These are phyloP conservation scores for Coemansia sp. DNA, from an alignment of 192 early-diverging fungal species.

Conservation along the genomic window DNA sequence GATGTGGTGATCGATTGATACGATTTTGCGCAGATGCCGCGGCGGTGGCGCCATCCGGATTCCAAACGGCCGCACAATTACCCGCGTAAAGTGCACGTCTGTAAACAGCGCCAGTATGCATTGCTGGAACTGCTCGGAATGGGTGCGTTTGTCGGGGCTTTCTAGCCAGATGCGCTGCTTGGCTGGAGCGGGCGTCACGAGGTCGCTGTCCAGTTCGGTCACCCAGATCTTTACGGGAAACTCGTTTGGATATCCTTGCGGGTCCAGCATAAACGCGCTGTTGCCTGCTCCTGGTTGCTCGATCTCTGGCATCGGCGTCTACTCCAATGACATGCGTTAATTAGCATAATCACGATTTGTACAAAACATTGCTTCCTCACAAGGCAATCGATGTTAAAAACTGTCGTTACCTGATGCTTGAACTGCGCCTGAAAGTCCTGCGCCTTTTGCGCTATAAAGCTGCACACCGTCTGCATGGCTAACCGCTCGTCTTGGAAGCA, in stretches of 20 bases:
- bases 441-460: conserved; percentile 10
- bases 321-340: not conserved
- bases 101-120: conserved; percentile 27
- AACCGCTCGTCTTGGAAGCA: conserved; percentile 11
- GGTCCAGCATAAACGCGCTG: conserved; percentile 22
- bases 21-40: conserved; percentile 17
- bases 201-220: conserved; percentile 21
- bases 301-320: conserved; percentile 20
- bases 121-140: conserved; percentile 11
- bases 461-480: conserved; percentile 32
- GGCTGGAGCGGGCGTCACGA: conserved; percentile 13
- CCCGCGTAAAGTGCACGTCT: conserved; percentile 35
- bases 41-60: conserved; percentile 24
- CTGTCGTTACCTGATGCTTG: conserved; percentile 11
- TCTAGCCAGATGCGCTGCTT: conserved; percentile 27
- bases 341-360: not conserved
- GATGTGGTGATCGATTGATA: conserved; percentile 35
- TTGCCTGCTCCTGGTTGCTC: conserved; percentile 8
- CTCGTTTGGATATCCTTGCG: conserved; percentile 26
- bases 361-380: too few relatives aligned
- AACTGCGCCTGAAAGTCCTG: not conserved
- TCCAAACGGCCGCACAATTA: conserved; percentile 27
- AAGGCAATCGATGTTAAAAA: too few relatives aligned
- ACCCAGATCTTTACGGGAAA: conserved; percentile 36
- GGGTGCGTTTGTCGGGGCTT: conserved; percentile 10